Percentiles rank a stretch among this genome's conserved stretches.
Evolutionary conservation across 2,329 filamentous ascomycete genomes (phyloP).

Genomic region (Pezicula rhizophila): DNA sequence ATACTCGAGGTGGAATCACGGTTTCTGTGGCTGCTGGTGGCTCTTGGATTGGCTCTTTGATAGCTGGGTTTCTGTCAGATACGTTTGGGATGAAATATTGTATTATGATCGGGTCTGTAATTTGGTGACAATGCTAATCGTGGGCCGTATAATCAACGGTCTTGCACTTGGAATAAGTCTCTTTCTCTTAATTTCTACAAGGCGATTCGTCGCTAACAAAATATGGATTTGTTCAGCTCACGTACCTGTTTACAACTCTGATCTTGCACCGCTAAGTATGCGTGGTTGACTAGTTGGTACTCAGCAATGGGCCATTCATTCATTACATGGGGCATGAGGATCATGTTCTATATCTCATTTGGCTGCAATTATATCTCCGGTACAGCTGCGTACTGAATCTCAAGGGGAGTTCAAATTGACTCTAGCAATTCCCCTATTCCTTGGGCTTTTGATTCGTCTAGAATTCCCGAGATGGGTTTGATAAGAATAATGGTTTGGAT

Average conservation of each 20-base stretch:
- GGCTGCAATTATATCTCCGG: conserved; percentile 57
- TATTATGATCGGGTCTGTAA: conserved; percentile 41
- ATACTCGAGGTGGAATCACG: conserved; percentile 57
- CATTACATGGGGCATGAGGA: conserved; percentile 65
- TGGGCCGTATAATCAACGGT: conserved; percentile 55
- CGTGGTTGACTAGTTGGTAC: conserved; percentile 63
- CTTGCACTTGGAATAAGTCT: conserved; percentile 46
- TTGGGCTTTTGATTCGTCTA: conserved; percentile 54
- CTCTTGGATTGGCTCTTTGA: conserved; percentile 58
- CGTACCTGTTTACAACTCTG: conserved; percentile 63
- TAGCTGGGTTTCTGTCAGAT: conserved; percentile 55
- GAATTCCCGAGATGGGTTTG: conserved; percentile 59
- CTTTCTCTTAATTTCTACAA: too few species aligned
- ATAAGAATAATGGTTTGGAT: conserved; percentile 53
- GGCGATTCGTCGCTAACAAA: too few species aligned
- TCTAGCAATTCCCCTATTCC: conserved; percentile 50
- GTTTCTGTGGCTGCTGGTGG: conserved; percentile 66
- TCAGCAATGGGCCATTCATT: conserved; percentile 68
- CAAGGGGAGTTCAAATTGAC: conserved; percentile 62
- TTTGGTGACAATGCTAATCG: conserved; percentile 45
- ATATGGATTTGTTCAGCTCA: conserved; percentile 53
- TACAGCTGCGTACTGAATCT: conserved; percentile 52
- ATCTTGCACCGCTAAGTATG: conserved; percentile 52
- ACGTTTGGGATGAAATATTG: conserved; percentile 41
- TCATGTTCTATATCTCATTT: conserved; percentile 65